These are phyloP conservation scores for Orbilia brochopaga DNA, from an alignment of 2,329 filamentous ascomycete species.

Conservation along the genomic window DNA sequence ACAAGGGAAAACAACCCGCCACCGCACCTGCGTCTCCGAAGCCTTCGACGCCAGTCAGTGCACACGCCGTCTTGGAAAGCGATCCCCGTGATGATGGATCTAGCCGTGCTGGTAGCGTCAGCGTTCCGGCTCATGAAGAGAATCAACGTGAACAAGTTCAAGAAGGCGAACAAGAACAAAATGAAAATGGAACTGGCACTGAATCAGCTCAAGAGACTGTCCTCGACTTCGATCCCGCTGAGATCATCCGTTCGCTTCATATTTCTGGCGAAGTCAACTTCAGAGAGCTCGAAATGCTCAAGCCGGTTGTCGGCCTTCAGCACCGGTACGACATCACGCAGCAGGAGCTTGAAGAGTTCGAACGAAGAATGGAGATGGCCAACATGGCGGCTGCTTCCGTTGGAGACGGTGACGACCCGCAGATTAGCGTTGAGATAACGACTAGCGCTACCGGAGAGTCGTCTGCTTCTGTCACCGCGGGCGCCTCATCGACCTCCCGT, in stretches of 20 bases:
- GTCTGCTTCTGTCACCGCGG: constrained; percentile 8
- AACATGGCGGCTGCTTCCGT: constrained; percentile 33
- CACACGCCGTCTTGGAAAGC: constrained; percentile 16
- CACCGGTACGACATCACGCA: constrained; percentile 54
- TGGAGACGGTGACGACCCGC: constrained; percentile 43
- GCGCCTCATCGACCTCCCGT: constrained; percentile 58
- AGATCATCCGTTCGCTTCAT: constrained; percentile 58
- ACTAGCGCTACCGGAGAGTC: constrained; percentile 14
- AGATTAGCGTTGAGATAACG: constrained; percentile 45
- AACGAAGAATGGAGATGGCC: constrained; percentile 39
- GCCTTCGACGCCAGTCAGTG: constrained; percentile 17
- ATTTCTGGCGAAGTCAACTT: constrained; percentile 58
- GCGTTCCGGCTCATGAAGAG: constrained; percentile 23
- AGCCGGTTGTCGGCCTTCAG: constrained; percentile 57
- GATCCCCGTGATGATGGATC: constrained; percentile 42
- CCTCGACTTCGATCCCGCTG: constrained; percentile 55
- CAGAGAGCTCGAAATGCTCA: constrained; percentile 59
- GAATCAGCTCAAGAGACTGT: constrained; percentile 51
- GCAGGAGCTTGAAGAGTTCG: constrained; percentile 56
- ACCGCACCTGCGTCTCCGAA: constrained; percentile 34
- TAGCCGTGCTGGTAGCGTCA: constrained; percentile 34
- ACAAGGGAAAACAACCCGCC: constrained; percentile 14
- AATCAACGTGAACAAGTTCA: constrained; percentile 18
- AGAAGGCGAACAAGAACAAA: constrained; percentile 13
- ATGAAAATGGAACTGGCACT: constrained; percentile 30